phyloP scores from a whole-genome alignment of 495 filamentous ascomycete species.

The Xylaria grammica region DNA sequence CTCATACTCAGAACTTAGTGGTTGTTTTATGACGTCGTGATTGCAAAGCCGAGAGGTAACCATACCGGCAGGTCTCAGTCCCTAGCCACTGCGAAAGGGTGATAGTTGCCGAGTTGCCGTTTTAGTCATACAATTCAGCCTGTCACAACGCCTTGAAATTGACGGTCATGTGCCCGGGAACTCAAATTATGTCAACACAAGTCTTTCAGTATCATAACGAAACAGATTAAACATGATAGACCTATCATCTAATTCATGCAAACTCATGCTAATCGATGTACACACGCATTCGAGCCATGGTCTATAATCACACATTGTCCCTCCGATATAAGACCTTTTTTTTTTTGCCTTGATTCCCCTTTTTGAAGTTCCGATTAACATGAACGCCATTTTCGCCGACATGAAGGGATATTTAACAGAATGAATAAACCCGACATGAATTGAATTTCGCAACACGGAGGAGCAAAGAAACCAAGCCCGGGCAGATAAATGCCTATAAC shows the following conservation, averaged over 20 bases:
- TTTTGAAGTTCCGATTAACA: neutral
- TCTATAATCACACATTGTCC: neutral
- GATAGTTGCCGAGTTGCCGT: no score
- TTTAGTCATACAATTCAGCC: no score
- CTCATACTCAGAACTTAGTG: neutral
- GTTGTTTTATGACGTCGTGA: neutral
- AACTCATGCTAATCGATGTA: neutral
- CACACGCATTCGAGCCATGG: neutral
- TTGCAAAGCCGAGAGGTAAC: conserved; percentile 5
- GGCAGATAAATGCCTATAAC: neutral
- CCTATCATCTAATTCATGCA: no score
- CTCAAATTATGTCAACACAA: no score
- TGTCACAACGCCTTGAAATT: no score
- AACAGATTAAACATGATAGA: no score
- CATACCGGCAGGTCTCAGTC: no score
- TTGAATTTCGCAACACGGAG: neutral
- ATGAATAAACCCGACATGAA: neutral
- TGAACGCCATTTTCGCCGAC: neutral
- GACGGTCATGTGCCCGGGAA: no score
- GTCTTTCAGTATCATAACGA: no score
- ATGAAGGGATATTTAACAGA: neutral
- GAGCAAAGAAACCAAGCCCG: neutral
- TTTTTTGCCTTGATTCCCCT: neutral
- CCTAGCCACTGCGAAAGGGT: no score
- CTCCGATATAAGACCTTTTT: neutral